Evolutionary conservation across 768 basidiomycete species (phyloP).

Genomic region (Suillus placidus): DNA sequence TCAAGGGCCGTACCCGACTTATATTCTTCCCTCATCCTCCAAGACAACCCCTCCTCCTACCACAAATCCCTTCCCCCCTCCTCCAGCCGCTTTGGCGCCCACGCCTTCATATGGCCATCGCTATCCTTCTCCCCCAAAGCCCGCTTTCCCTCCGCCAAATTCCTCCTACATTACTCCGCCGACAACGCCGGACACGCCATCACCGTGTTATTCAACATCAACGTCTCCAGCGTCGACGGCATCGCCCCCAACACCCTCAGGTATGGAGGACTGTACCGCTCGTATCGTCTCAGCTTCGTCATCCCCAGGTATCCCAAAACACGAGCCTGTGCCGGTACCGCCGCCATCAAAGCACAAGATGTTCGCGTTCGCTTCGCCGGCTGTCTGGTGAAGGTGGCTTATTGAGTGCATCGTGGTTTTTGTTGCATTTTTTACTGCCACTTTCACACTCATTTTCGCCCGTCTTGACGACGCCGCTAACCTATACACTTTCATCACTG

Average conservation of each 20-base stretch:
- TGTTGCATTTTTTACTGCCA: conserved; percentile 26
- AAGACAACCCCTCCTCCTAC: conserved; percentile 50
- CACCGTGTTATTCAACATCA: conserved; percentile 50
- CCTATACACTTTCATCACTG: conserved; percentile 22
- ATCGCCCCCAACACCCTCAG: conserved; percentile 61
- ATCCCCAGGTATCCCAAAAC: conserved; percentile 36
- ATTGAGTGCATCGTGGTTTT: conserved; percentile 12
- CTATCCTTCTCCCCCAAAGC: conserved; percentile 37
- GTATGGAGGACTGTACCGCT: conserved; percentile 52
- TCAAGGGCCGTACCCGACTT: conserved; percentile 61
- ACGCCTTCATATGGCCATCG: conserved; percentile 33
- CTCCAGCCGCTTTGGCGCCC: conserved; percentile 30
- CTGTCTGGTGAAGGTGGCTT: conserved; percentile 70
- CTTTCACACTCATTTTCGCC: conserved; percentile 18
- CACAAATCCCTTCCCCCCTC: conserved; percentile 37
- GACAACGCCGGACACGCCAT: conserved; percentile 56
- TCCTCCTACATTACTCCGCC: conserved; percentile 32
- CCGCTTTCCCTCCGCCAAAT: conserved; percentile 11
- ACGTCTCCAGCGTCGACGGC: conserved; percentile 64
- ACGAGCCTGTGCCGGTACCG: conserved; percentile 26
- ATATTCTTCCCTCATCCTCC: conserved; percentile 62
- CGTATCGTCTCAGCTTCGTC: conserved; percentile 47
- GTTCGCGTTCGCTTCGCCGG: conserved; percentile 64
- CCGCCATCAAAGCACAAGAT: conserved; percentile 55
- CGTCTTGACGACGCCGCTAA: conserved; percentile 36